A percentile compares a stretch with the other conserved stretches of the same genome.
These are phyloP conservation scores for Ogataea nonfermentans DNA, from an alignment of 805 yeast species.

Conservation along the genomic window DNA sequence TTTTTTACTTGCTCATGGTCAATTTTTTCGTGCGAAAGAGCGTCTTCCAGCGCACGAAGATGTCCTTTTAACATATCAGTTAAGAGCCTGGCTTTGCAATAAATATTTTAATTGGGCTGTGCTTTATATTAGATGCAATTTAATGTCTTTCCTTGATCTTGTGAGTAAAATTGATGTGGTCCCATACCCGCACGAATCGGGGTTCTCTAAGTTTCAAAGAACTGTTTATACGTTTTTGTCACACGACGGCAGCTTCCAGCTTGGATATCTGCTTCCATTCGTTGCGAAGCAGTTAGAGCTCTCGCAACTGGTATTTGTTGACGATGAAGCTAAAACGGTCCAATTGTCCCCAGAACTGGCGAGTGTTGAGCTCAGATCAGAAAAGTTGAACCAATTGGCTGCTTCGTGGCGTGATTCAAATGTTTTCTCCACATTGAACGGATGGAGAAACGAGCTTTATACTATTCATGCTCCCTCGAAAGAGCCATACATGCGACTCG, in stretches of 20 bases:
- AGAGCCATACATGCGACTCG: constrained; percentile 64
- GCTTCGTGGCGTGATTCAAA: constrained; percentile 36
- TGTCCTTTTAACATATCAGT: background rate
- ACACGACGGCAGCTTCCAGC: constrained; percentile 33
- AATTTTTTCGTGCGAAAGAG: background rate
- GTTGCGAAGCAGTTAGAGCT: constrained; percentile 32
- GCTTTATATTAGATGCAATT: constrained; percentile 2
- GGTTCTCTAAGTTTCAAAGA: constrained; percentile 10
- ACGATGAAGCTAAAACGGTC: constrained; percentile 29
- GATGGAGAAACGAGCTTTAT: constrained; percentile 89
- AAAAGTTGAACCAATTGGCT: constrained; percentile 44
- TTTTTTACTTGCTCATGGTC: background rate
- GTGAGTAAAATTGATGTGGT: constrained; percentile 32
- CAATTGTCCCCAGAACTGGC: constrained; percentile 30
- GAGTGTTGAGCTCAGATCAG: constrained; percentile 42
- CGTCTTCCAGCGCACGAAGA: constrained; percentile 8
- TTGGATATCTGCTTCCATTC: constrained; percentile 40
- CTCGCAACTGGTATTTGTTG: constrained; percentile 28
- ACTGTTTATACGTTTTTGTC: constrained; percentile 36
- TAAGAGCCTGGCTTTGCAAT: constrained; percentile 1
- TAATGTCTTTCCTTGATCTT: constrained; percentile 24
- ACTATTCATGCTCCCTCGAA: constrained; percentile 58
- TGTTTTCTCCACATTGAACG: constrained; percentile 43
- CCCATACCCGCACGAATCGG: constrained; percentile 31
- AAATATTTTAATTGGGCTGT: constrained; percentile 5